Percentiles rank a stretch among this genome's conserved stretches.
These are phyloP conservation scores for Botrytis porri DNA, from an alignment of 2,329 filamentous ascomycete species.

Conservation along the genomic window DNA sequence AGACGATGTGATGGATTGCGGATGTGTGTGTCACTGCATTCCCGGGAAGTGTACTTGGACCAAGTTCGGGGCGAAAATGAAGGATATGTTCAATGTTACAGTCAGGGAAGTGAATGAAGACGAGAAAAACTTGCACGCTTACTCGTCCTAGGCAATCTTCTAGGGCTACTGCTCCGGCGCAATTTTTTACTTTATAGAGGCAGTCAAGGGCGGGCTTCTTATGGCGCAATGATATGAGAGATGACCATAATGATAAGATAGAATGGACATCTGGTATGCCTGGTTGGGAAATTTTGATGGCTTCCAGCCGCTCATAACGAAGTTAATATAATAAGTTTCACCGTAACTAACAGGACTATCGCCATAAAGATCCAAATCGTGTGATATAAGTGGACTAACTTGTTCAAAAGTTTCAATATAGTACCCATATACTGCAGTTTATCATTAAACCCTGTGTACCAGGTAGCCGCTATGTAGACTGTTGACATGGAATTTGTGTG, in stretches of 20 bases:
- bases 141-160: not conserved
- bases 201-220: not conserved
- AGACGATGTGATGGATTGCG: not conserved
- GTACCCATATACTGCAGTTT: not conserved
- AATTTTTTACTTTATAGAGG: not conserved
- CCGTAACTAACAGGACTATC: not conserved
- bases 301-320: not conserved
- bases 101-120: not conserved
- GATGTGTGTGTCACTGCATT: not conserved
- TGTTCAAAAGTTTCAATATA: not conserved
- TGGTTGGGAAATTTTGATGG: not conserved
- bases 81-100: not conserved
- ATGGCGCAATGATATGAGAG: not conserved
- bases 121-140: not conserved
- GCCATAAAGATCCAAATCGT: not conserved
- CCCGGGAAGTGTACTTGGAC: not conserved
- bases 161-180: not conserved
- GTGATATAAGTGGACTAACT: not conserved
- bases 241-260: not conserved
- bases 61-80: not conserved
- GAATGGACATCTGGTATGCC: not conserved
- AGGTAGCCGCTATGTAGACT: not conserved
- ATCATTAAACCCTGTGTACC: not conserved
- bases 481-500: not conserved
- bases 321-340: not conserved